phyloP scores from a whole-genome alignment of 225 moss, liverwort and hornwort genomes.

The Polytrichum commune region DNA sequence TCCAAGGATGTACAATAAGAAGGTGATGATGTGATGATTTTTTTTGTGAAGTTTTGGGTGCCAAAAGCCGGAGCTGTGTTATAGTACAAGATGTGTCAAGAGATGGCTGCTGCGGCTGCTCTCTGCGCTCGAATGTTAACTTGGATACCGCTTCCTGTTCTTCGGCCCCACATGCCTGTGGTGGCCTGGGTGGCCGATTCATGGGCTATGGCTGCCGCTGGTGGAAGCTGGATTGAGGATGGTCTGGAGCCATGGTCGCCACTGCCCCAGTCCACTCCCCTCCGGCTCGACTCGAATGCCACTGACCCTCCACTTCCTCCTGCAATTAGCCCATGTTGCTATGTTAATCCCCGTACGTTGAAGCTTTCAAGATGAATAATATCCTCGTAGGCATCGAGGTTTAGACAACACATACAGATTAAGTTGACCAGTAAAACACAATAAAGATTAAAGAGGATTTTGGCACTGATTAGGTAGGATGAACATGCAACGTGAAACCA shows the following conservation, averaged over 20 bases:
- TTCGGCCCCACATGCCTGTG: conserved; percentile 45
- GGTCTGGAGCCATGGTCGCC: conserved; percentile 7
- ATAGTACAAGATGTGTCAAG: conserved; percentile 21
- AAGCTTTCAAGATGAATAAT: too few species aligned
- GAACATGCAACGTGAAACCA: too few species aligned
- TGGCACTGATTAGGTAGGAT: too few species aligned
- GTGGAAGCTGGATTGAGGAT: conserved; percentile 8
- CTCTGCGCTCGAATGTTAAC: conserved; percentile 24
- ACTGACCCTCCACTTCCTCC: conserved; percentile 28
- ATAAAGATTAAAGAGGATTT: too few species aligned
- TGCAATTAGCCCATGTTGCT: conserved; percentile 2
- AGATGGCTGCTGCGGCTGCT: conserved; percentile 4
- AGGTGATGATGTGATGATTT: too few species aligned
- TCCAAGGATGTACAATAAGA: too few species aligned
- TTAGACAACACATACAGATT: too few species aligned
- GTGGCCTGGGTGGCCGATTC: conserved; percentile 30
- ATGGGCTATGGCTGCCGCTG: conserved; percentile 32
- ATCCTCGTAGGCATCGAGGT: too few species aligned
- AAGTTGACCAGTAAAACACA: too few species aligned
- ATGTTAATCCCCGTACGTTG: too few species aligned
- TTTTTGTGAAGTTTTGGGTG: too few species aligned
- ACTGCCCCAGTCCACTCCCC: conserved; percentile 29
- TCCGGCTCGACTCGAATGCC: conserved; percentile 20
- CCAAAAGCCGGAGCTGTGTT: not conserved
- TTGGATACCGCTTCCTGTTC: conserved; percentile 53